Evolutionary conservation across 331 rosid genomes (phyloP), one percentile per base, ranked within the genome.

Genomic region (Malus hybrid): DNA sequence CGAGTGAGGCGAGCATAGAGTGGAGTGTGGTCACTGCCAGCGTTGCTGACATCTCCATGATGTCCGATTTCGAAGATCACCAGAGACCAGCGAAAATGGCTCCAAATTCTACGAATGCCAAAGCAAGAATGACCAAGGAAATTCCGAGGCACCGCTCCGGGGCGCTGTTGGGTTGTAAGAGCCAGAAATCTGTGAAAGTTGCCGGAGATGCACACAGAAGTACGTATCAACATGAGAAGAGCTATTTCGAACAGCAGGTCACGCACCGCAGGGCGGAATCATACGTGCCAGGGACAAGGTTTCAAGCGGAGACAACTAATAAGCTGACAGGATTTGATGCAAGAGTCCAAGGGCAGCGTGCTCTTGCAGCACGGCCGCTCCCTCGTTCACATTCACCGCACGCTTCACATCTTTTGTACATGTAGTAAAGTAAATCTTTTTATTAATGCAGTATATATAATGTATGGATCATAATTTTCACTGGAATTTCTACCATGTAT

Each of bases 21-120:
- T 92, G 99, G 99, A 92, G 98, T 76, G 97, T 95, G 73, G 86
- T 77, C 71, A 95, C 99, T 12, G 93, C 97, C 22, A 95, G 99
- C 76, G 97, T 90, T 20, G 91, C 90, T 19, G 99, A 93, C 61
- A 83, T 79, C 80, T 87, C 96, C 18, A 65, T 57, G 55, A 77
- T 84, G 85, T 89, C 96, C n/a, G 97, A 92, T 71, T 87, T 16
- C 73, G 93, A 93, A 24, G 99, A 92, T 56, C 85, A 73, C 39
- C 78, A 80, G 59, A 89, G 87, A 73, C 90, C 93, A 68, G 67
- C 32, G 13, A 83, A 80, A 60, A 39, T 80, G 50, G 29, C 75
- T 65, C 73, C 74, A 16, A 39, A 27, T 22, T 34, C 27, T 3
- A 67, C 74, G 36, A 72, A 67, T 39, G 79, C 71, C 34, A 87